Base-by-base conservation (phyloP, 345 rosid genomes). In the Bruguiera gymnorhiza region DNA sequence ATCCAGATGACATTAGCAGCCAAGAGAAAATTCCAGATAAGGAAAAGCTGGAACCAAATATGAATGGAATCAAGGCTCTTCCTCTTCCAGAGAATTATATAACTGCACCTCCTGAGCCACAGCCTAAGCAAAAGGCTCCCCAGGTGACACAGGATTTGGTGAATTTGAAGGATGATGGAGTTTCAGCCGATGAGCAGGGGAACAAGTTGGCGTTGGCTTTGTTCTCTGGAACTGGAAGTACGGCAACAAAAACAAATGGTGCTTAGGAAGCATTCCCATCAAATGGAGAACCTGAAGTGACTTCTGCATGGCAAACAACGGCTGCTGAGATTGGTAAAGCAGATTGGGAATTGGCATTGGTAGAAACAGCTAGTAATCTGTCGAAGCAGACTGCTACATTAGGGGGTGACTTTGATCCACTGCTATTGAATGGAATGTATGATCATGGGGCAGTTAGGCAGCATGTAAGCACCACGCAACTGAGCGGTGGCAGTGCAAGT, bases 401-500 rank as follows among this genome's bases (percentile, higher is more conserved):
- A 21, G 75, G 59, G 2, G 80, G 76, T 8, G 73, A 75, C 0
- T 26, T 76, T 30, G 80, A 76, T 71, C n/a, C 69, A 5, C 48
- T 76, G 32, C 51, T 67, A 15, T 36, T 76, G 69, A 76, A 67
- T 6, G 80, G 76, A 50, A 76, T 76, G 73, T 71, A 76, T 37
- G 80, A 76, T 67, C 73, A 76, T 18, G 80, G 69, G 21, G 66
- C 69, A 36, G 76, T 72, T 19, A 71, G 75, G 69, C 80, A 76
- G 26, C 80, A 71, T 37, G 75, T 70, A 62, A 67, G 51, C 37
- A 39, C 68, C 2, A 23, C 60, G 4, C 59, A 66, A 66, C 30
- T 70, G 67, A 62, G 72, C 13, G 71, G 60, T 3, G 69, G 80
- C 30, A 76, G 72, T 55, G 75, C 68, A 6, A 76, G 75, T 46